Evolutionary conservation across 164 flowering plant genomes (phyloP).

Genomic region (Dillenia turbinata): DNA sequence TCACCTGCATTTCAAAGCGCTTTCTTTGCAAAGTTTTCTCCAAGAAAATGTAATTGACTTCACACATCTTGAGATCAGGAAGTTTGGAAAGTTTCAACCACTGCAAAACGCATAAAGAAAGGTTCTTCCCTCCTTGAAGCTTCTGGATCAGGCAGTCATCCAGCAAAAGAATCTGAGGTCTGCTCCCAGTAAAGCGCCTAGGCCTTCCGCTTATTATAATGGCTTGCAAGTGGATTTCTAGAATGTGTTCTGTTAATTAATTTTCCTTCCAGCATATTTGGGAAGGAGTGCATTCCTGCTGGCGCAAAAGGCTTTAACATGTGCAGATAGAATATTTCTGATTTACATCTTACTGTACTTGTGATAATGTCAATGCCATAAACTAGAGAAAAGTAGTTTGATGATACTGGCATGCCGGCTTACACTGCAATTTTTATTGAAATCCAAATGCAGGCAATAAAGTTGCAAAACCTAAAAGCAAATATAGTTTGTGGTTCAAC

Average conservation of each 20-base stretch:
- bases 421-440: background rate
- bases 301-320: no score
- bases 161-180: conserved; percentile 51
- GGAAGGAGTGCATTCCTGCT: no score
- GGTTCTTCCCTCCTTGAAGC: conserved; percentile 52
- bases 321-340: no score
- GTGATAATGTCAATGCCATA: no score
- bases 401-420: no score
- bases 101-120: conserved; percentile 83
- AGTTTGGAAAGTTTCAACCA: conserved; percentile 96
- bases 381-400: no score
- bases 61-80: conserved; percentile 45
- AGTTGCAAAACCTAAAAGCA: conserved; percentile 51
- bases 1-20: background rate
- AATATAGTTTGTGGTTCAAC: conserved; percentile 42
- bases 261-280: background rate
- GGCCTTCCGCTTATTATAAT: conserved; percentile 36
- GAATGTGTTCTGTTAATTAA: background rate
- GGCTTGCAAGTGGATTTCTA: conserved; percentile 47
- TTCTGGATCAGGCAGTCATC: conserved; percentile 40
- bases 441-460: conserved; percentile 52
- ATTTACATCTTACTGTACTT: no score
- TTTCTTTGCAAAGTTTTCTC: no score
- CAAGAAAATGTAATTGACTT: no score
- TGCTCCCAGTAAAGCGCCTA: conserved; percentile 38